Evolutionary conservation across 2,329 filamentous ascomycete species (phyloP).

Genomic region (Emergomyces africanus): DNA sequence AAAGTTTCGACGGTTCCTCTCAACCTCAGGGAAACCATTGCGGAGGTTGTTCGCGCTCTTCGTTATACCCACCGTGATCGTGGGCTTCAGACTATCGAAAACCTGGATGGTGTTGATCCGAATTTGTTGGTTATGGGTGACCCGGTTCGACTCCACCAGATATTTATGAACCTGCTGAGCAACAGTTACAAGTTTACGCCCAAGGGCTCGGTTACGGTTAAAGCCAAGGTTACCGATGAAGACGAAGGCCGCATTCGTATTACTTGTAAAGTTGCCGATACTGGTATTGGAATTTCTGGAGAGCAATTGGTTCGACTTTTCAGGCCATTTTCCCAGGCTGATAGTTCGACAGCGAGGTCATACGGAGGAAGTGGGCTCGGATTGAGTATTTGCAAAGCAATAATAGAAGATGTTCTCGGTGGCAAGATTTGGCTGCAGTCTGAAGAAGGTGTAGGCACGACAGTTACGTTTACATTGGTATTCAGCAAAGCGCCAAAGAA

Average conservation of each 20-base stretch:
- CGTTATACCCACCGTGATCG: constrained; percentile 51
- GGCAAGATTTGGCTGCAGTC: constrained; percentile 75
- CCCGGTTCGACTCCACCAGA: constrained; percentile 70
- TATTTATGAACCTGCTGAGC: constrained; percentile 66
- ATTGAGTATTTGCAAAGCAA: constrained; percentile 85
- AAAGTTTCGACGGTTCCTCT: constrained; percentile 75
- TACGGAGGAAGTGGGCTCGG: constrained; percentile 88
- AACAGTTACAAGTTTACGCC: constrained; percentile 95
- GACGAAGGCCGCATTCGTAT: constrained; percentile 57
- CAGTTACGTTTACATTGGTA: constrained; percentile 65
- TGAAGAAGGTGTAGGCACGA: constrained; percentile 47
- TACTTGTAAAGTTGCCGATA: constrained; percentile 78
- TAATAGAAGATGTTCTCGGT: constrained; percentile 85
- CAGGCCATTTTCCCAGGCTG: constrained; percentile 84
- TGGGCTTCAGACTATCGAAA: constrained; percentile 47
- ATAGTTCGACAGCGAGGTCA: constrained; percentile 77
- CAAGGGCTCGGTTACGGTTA: constrained; percentile 71
- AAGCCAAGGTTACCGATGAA: constrained; percentile 59
- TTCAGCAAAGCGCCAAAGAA: constrained; percentile 67
- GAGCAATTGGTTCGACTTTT: constrained; percentile 71
- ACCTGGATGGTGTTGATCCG: constrained; percentile 48
- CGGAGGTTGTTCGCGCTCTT: constrained; percentile 50
- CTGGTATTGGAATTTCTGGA: constrained; percentile 78
- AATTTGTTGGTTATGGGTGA: constrained; percentile 66
- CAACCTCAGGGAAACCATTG: constrained; percentile 56